Base-by-base conservation (phyloP, 768 basidiomycete genomes). In the Lactarius quietus region DNA sequence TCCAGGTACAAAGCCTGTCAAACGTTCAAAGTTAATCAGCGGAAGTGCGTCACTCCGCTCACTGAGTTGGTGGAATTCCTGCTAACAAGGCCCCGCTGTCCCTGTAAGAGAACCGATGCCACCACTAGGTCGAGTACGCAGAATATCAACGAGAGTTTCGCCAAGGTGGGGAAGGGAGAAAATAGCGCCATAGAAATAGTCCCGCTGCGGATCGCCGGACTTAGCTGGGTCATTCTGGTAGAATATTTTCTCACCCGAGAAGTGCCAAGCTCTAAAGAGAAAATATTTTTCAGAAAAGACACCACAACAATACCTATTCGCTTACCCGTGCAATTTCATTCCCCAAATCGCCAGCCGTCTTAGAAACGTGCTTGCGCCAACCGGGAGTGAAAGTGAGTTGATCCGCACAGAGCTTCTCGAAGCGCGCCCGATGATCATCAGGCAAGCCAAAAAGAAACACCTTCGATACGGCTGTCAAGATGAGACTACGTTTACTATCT, bases 321-420 rank as follows among this genome's bases (percentile, higher is more conserved):
- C 65, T 54, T 29, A 62, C 65, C 61, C 48, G 53, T n/a, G 43
- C 12, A 26, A 38, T 28, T 7, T 41, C 28, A 6, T 43, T 38
- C 33, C 35, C 35, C 9, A 66, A 14, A 14, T 66, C 51, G 41
- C 35, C 51, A n/a, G 53, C 38, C 8, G 61, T 66, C 1, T 58
- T 48, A 6, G 57, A 53, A 26, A 66, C 57, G 39, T 43, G 26
- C 51, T 66, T 62, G 26, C 57, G 61, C 65, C 65, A 66, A 12
- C 18, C 10, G 12, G 57, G 43, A 15, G 45, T 31, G 31, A 54
- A 62, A 33, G 43, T 36, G 29, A 66, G 36, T 1, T 53, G 23
- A 1, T 66, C 61, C 6, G 57, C 57, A 56, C 61, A 62, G 29
- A 66, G 31, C 7, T 7, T 18, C 45, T 58, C 65, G 20, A 66